phyloP scores from a whole-genome alignment of 495 filamentous ascomycete species.

The Penicillium bovifimosum region DNA sequence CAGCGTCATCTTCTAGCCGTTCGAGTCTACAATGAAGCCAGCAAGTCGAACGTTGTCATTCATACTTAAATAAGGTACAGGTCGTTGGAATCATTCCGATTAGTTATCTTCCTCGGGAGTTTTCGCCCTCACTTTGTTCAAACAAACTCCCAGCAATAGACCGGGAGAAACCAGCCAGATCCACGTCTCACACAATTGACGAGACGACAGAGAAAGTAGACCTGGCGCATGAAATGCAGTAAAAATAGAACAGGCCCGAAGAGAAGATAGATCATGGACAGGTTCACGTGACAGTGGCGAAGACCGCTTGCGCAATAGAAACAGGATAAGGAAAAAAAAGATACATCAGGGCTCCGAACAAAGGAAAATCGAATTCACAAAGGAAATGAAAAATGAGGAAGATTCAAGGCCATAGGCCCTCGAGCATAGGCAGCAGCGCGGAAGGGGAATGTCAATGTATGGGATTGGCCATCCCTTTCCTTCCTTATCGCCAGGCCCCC shows the following conservation, averaged over 20 bases:
- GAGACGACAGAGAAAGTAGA: neutral
- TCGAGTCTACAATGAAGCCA: too few species aligned
- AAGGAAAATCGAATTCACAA: slow-evolving; percentile 15
- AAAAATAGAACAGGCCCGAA: slow-evolving; percentile 8
- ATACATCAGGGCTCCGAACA: slow-evolving; percentile 19
- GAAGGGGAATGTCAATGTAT: neutral
- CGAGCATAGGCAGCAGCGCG: neutral
- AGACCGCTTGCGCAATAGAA: slow-evolving; percentile 30
- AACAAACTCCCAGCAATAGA: slow-evolving; percentile 1
- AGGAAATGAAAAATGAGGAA: slow-evolving; percentile 17
- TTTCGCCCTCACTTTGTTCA: slow-evolving; percentile 2
- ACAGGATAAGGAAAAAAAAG: slow-evolving; percentile 11
- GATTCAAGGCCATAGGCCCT: slow-evolving; percentile 2
- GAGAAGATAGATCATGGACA: slow-evolving; percentile 19
- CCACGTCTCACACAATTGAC: neutral
- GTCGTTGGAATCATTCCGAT: slow-evolving; percentile 25
- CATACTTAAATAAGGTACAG: slow-evolving; percentile 8
- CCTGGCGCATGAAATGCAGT: slow-evolving; percentile 7
- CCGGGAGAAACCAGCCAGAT: neutral
- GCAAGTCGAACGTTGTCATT: slow-evolving; percentile 1
- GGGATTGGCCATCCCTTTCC: neutral
- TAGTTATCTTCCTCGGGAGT: slow-evolving; percentile 22
- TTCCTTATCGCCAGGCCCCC: slow-evolving; percentile 51
- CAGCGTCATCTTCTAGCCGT: too few species aligned
- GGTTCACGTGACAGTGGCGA: slow-evolving; percentile 29